phyloP scores from a whole-genome alignment of 1,284 basidiomycete species.

The Tilletiaria anomala region DNA sequence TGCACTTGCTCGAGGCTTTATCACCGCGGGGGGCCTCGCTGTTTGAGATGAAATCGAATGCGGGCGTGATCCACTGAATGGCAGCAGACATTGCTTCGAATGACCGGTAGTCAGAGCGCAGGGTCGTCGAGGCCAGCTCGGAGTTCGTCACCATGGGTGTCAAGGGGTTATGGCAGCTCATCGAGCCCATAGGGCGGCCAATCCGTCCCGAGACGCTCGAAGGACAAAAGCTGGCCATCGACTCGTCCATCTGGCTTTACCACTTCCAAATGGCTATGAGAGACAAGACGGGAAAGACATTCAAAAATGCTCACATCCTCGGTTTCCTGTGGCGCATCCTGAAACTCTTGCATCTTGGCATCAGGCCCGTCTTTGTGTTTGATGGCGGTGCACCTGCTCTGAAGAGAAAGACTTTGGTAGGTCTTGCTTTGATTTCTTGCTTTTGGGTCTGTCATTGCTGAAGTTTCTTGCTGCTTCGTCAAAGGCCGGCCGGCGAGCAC shows the following conservation, averaged over 20 bases:
- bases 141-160: conserved; percentile 34
- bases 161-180: conserved; percentile 38
- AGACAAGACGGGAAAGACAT: conserved; percentile 77
- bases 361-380: conserved; percentile 71
- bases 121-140: too few relatives aligned
- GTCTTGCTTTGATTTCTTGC: background rate
- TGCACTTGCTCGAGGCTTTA: too few relatives aligned
- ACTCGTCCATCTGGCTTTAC: conserved; percentile 98
- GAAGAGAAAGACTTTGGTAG: conserved; percentile 41
- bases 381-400: conserved; percentile 51
- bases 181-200: conserved; percentile 38
- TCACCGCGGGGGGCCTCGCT: too few relatives aligned
- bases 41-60: too few relatives aligned
- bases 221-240: conserved; percentile 49
- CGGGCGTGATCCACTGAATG: too few relatives aligned
- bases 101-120: too few relatives aligned
- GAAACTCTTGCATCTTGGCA: conserved; percentile 82
- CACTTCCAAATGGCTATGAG: conserved; percentile 71
- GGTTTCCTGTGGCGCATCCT: conserved; percentile 70
- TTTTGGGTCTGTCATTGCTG: conserved; percentile 41
- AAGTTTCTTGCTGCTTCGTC: too few relatives aligned
- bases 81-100: too few relatives aligned
- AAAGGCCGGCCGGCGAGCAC: conserved; percentile 49
- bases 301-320: conserved; percentile 86
- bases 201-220: conserved; percentile 38